Percentiles rank a stretch among this genome's conserved stretches.
Evolutionary conservation across 257 asterid genomes (phyloP).

Genomic region (Coffea eugenioides): DNA sequence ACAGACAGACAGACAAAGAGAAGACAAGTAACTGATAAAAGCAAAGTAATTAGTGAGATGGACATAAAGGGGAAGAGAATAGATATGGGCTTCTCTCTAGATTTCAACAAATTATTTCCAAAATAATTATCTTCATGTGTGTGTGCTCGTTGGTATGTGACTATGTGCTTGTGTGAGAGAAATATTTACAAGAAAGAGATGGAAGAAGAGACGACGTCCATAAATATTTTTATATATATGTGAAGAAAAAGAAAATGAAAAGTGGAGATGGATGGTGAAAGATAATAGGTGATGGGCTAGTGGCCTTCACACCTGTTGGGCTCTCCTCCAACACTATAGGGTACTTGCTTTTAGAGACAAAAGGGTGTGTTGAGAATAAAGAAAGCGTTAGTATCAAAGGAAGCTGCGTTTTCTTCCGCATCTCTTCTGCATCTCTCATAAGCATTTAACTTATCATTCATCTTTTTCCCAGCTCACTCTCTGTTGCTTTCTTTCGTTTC

Average conservation of each 20-base stretch:
- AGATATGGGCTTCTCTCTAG: constrained; percentile 9
- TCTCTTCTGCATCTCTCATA: constrained; percentile 10
- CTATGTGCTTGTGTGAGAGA: not conserved
- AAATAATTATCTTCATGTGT: not conserved
- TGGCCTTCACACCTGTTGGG: constrained; percentile 30
- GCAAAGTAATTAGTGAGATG: constrained; percentile 4
- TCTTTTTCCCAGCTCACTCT: not conserved
- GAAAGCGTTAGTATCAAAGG: constrained; percentile 15
- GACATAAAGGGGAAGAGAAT: constrained; percentile 14
- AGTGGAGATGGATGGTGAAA: not conserved
- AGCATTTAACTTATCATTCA: not conserved
- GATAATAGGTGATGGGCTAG: not conserved
- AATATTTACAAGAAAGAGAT: not conserved
- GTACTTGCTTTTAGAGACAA: constrained; percentile 33
- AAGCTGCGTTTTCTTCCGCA: constrained; percentile 16
- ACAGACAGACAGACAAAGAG: not conserved
- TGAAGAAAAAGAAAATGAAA: not conserved
- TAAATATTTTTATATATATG: not conserved
- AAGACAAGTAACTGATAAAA: constrained; percentile 19
- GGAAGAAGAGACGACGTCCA: not conserved
- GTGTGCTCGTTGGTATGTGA: not conserved
- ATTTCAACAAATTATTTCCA: not conserved
- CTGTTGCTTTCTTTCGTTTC: not conserved
- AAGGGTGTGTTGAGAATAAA: constrained; percentile 27
- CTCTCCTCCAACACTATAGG: constrained; percentile 43